Evolutionary conservation across 371 early-diverging fungal species (phyloP).

Genomic region (Batrachochytrium dendrobatidis): DNA sequence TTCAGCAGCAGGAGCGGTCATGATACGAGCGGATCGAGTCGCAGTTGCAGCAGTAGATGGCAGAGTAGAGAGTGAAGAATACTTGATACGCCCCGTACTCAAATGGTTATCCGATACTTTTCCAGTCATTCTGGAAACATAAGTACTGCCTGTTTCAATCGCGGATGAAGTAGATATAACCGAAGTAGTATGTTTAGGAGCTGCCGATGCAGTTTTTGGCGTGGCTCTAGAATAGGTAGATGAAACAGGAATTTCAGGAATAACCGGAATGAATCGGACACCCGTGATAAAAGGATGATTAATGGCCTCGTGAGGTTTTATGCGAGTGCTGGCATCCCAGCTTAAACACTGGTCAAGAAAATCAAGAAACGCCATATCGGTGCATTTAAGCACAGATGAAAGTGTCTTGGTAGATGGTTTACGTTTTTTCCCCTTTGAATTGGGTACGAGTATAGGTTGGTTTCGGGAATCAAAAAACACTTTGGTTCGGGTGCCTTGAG

Average conservation of each 20-base stretch:
- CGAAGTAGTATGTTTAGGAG: no score
- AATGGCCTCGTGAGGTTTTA: conserved; percentile 81
- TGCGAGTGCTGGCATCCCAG: conserved; percentile 87
- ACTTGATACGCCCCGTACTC: no score
- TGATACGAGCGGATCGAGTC: no score
- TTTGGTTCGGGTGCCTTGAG: conserved; percentile 66
- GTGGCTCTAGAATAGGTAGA: neutral
- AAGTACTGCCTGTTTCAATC: no score
- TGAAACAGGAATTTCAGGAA: conserved; percentile 3
- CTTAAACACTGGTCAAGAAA: conserved; percentile 75
- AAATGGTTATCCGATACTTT: no score
- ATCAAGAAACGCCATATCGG: conserved; percentile 70
- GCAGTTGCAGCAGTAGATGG: no score
- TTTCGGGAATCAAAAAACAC: conserved; percentile 62
- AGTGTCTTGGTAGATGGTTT: conserved; percentile 72
- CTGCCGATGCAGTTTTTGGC: neutral
- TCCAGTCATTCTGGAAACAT: no score
- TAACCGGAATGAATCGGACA: neutral
- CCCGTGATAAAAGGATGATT: conserved; percentile 16
- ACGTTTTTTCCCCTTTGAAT: conserved; percentile 82
- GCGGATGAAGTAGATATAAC: no score
- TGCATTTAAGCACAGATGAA: conserved; percentile 56
- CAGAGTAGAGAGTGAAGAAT: no score
- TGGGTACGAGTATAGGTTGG: conserved; percentile 48
- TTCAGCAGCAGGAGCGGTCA: no score